Evolutionary conservation across 139 green algal species (phyloP).

Genomic region (Trebouxia sp.): DNA sequence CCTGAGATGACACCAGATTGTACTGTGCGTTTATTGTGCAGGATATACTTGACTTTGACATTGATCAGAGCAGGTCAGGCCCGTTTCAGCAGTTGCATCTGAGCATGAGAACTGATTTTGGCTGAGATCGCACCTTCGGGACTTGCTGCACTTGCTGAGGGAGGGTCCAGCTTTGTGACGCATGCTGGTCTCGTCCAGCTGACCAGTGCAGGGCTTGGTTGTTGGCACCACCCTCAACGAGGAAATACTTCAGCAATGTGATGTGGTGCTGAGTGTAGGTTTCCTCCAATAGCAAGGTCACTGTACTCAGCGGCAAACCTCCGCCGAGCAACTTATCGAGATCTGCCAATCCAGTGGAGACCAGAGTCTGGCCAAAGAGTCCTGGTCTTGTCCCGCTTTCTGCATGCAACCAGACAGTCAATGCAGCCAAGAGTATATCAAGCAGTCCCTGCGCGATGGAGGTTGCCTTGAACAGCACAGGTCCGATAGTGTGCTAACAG

Average conservation of each 20-base stretch:
- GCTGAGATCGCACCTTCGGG: background rate
- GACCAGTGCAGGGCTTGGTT: slow-evolving; percentile 46
- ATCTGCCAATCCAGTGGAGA: slow-evolving; percentile 76
- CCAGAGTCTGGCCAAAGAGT: slow-evolving; percentile 70
- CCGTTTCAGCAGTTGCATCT: background rate
- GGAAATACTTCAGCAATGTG: slow-evolving; percentile 78
- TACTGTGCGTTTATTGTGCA: background rate
- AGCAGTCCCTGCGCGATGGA: too few relatives aligned
- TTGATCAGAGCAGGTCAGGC: too few relatives aligned
- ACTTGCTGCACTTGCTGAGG: background rate
- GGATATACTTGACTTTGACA: too few relatives aligned
- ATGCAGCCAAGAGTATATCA: too few relatives aligned
- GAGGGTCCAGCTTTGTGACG: background rate
- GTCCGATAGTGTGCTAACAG: too few relatives aligned
- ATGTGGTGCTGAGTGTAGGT: slow-evolving; percentile 53
- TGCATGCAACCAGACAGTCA: background rate
- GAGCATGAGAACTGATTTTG: too few relatives aligned
- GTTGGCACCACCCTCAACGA: slow-evolving; percentile 68
- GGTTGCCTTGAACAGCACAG: too few relatives aligned
- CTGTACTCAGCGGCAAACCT: slow-evolving; percentile 68
- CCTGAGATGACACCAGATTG: too few relatives aligned
- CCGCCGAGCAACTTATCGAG: slow-evolving; percentile 76
- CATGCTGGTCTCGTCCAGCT: background rate
- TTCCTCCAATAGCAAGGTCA: slow-evolving; percentile 77
- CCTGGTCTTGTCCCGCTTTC: slow-evolving; percentile 67